Evolutionary conservation across 106 monocot genomes (phyloP).

Genomic region (Dendrobium nobile): DNA sequence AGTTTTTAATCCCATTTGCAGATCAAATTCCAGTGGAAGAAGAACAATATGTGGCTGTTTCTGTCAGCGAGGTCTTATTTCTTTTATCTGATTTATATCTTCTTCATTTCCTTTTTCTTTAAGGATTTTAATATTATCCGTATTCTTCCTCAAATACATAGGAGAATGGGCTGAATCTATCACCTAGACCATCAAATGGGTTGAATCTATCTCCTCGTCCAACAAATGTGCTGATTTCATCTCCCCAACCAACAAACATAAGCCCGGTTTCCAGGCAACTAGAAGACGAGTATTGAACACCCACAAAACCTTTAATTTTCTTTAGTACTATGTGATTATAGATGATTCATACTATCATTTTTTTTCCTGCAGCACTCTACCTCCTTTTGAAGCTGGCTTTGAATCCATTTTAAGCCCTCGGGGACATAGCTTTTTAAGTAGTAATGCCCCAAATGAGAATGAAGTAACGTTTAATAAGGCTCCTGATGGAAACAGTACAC

Average conservation of each 20-base stretch:
- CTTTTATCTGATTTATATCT: neutral
- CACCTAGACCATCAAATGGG: neutral
- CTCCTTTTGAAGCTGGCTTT: slow-evolving; percentile 25
- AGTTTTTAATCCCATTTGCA: slow-evolving; percentile 11
- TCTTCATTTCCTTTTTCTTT: neutral
- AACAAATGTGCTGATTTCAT: slow-evolving; percentile 5
- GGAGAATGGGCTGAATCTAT: neutral
- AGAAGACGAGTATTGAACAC: slow-evolving; percentile 3
- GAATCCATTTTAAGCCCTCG: slow-evolving; percentile 1
- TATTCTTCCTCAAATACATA: neutral
- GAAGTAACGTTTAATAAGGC: neutral
- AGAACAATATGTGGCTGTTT: slow-evolving; percentile 36
- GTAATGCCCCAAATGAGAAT: slow-evolving; percentile 15
- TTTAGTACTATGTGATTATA: neutral
- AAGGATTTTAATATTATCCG: neutral
- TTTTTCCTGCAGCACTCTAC: slow-evolving; percentile 27
- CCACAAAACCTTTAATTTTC: neutral
- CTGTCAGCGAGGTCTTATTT: neutral
- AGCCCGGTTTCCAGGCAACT: slow-evolving; percentile 6
- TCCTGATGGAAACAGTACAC: slow-evolving; percentile 6
- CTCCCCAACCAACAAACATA: slow-evolving; percentile 3
- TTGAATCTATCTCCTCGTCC: slow-evolving; percentile 2
- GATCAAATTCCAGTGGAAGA: slow-evolving; percentile 35
- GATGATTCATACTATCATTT: neutral
- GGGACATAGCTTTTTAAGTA: slow-evolving; percentile 7